Evolutionary conservation across 768 basidiomycete species (phyloP), one percentile per base, ranked within the genome.

Genomic region (Leucocoprinus sp.): DNA sequence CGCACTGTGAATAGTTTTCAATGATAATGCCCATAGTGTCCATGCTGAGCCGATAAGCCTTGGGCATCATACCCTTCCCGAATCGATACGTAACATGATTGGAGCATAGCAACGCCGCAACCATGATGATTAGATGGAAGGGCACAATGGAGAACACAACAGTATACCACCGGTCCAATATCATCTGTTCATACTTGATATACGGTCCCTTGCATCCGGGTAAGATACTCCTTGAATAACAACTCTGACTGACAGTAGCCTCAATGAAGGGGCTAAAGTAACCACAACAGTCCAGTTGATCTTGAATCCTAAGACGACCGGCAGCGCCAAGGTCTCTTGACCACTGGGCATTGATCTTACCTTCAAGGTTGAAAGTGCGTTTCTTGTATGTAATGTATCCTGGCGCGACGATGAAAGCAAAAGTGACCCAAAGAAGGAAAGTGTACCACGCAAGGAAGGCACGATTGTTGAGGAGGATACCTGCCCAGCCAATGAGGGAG

Each of bases 41-140:
- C 66, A 75, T 63, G 58, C 80, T 78, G 27, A 91, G 67, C 33
- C 85, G 68, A 58, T 92, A 91, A 23, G 80, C 75, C 68, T 85
- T 81, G 19, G 87, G 89, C 74, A 84, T 88, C 78, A 90, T 80
- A 37, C 89, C 88, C 67, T 91, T 91, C 0, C 87, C 86, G 60
- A 91, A 90, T 27, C 87, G 68, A 55, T 89, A 89, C 37, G 86
- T 90, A 59, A 91, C 77, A 54, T 91, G 86, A 63, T 87, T 86
- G 4, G 78, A 75, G 62, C 84, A 90, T 31, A 90, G 60, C 41
- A 90, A 63, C 2, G 71, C 78, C 1, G 71, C 65, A 42, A 84
- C 39, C 63, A 88, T 88, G 54, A 80, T 70, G 12, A 56, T 54
- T 37, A 92, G 60, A 45, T 90, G 83, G 8, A 75, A 59, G 0